Evolutionary conservation across 1,139 yeast genomes (phyloP), one percentile per base, ranked within the genome.

Genomic region (Cylindricascospora bacillispora): DNA sequence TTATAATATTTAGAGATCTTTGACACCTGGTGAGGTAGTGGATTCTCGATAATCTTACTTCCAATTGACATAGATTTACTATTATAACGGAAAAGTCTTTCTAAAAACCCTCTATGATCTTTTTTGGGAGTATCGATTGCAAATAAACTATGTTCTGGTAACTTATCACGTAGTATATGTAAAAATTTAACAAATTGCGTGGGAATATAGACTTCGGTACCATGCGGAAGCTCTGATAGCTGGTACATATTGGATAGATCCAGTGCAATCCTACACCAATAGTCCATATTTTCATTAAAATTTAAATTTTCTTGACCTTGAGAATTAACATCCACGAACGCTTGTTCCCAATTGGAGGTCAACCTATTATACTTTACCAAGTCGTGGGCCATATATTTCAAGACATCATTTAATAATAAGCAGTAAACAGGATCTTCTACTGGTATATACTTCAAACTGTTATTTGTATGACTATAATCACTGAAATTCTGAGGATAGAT

Each of bases 361-460:
- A n/a, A n/a, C n/a, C n/a, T n/a, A n/a, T n/a, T n/a, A n/a, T n/a
- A n/a, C n/a, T n/a, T n/a, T 3, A 51, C 47, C 13, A 45, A 26
- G 35, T 49, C 56, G 25, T 49, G 52, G 1, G 53, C 29, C 2
- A 43, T 33, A 25, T 47, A 35, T 29, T 40, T 37, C 3, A 49
- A 23, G 5, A 51, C 37, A 35, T 49, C 56, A 33, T 49, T 42
- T 12, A 48, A 30, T 38, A 51, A 36, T 10, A 49, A 20, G 15
- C 49, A 36, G 27, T 46, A 46, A 3, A 48, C 45, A 3, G 56
- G 55, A 30, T 49, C 55, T 22, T 46, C 44, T 5, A 46, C 25
- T 9, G 21, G 23, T 14, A 25, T 15, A 11, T 13, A 14, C 4
- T 23, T 18, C 11, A n/a, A 5, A 10, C 12, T 19, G 24, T 7